Base-by-base conservation (phyloP, 768 basidiomycete species). In the Baorangia bicolor region DNA sequence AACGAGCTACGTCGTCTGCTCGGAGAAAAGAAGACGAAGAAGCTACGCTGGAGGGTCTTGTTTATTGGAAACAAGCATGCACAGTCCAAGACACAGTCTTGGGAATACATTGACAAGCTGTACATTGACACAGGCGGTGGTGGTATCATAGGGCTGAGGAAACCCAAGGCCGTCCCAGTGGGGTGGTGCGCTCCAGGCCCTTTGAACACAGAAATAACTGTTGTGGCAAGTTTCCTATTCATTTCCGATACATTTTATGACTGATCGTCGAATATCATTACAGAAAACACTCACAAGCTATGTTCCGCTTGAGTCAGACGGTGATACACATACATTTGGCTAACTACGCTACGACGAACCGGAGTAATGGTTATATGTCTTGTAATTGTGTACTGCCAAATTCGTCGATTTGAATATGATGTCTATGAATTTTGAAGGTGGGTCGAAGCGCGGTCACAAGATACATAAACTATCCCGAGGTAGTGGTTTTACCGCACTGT, bases 401-500 rank as follows among this genome's bases (percentile, higher is more conserved):
- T n/a, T n/a, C n/a, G n/a, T n/a, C n/a, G n/a, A n/a, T n/a, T n/a
- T n/a, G n/a, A n/a, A n/a, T n/a, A n/a, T n/a, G n/a, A n/a, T 23
- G 33, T 51, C 54, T 50, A 56, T 40, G n/a, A 13, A 25, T 31
- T 31, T 21, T 23, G 7, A 21, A 30, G 39, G 16, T n/a, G 23
- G 38, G 25, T 35, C n/a, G 27, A 18, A 50, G 33, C 23, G 2
- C 25, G 42, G 7, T 11, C 42, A 11, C 47, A 31, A n/a, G 35
- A 39, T 16, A 8, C 18, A 20, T 13, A 5, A 12, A 35, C 40
- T 51, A 53, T 16, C 38, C 33, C 21, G 23, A 25, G 11, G 28
- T 16, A 16, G 30, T 44, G 5, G 42, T 35, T 33, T 61, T 56
- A 2, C 61, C 64, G 38, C 65, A 66, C 64, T 66, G 49, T n/a